Evolutionary conservation across 257 asterid species (phyloP).

Genomic region (Solanum gracilifrons): DNA sequence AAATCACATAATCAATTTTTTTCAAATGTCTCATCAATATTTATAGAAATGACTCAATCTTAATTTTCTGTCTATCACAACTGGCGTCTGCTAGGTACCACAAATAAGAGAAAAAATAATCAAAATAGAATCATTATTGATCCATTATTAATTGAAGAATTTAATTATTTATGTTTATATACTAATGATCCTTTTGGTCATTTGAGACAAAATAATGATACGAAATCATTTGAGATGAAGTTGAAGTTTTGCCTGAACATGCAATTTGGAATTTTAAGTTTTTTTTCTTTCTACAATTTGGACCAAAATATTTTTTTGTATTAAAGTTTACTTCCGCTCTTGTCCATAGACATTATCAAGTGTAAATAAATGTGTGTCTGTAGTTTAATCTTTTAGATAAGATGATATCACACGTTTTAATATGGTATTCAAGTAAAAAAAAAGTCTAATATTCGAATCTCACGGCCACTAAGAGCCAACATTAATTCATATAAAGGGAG

Average conservation of each 20-base stretch:
- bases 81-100: not conserved
- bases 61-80: not conserved
- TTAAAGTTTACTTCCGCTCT: not conserved
- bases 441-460: not conserved
- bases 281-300: not conserved
- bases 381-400: no score
- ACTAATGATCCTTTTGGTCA: not conserved
- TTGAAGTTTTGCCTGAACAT: no score
- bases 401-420: no score
- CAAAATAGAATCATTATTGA: not conserved
- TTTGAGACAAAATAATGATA: not conserved
- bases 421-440: no score
- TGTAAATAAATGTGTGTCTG: no score
- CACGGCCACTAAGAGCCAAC: not conserved
- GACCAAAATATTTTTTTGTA: not conserved
- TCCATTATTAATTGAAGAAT: not conserved
- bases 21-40: not conserved
- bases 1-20: not conserved
- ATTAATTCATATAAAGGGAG: no score
- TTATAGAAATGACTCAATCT: not conserved
- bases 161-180: not conserved
- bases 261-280: not conserved
- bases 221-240: not conserved
- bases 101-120: not conserved
- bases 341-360: not conserved